Conservation (phyloP, 1,284 basidiomycete genomes). For the Sanghuangporus baumii region DNA sequence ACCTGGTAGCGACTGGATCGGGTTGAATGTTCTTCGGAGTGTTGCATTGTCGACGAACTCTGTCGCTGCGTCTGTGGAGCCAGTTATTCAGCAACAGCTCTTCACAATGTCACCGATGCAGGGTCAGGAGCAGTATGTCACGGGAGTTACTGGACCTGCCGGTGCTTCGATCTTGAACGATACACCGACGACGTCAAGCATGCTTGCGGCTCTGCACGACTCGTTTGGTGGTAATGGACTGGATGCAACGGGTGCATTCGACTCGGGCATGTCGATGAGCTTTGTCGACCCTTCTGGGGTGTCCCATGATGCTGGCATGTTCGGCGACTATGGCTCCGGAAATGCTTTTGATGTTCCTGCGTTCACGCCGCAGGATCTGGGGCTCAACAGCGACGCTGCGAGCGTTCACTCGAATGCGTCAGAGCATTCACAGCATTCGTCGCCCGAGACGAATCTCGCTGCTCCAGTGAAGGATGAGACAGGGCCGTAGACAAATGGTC, state of each 20-base stretch:
- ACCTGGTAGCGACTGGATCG: slow-evolving; percentile 74
- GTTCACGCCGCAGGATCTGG: slow-evolving; percentile 61
- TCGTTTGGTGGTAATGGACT: slow-evolving; percentile 56
- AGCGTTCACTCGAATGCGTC: slow-evolving; percentile 14
- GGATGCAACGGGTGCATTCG: slow-evolving; percentile 49
- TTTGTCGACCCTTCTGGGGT: slow-evolving; percentile 41
- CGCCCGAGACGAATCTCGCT: slow-evolving; percentile 14
- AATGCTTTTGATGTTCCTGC: slow-evolving; percentile 61
- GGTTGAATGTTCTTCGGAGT: slow-evolving; percentile 77
- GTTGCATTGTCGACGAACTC: slow-evolving; percentile 85
- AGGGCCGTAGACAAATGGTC: slow-evolving; percentile 18
- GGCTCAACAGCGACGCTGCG: slow-evolving; percentile 40
- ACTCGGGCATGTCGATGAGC: slow-evolving; percentile 55
- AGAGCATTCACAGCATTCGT: slow-evolving; percentile 26
- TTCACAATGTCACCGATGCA: slow-evolving; percentile 76
- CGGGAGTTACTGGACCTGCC: slow-evolving; percentile 40
- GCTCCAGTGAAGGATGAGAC: slow-evolving; percentile 44
- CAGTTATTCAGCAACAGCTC: slow-evolving; percentile 82
- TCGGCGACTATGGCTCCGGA: slow-evolving; percentile 41
- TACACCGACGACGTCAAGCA: slow-evolving; percentile 80
- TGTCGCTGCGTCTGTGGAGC: slow-evolving; percentile 83
- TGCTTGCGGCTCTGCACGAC: slow-evolving; percentile 78
- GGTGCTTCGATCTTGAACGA: slow-evolving; percentile 47
- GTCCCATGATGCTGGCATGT: slow-evolving; percentile 53
- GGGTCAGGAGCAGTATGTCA: slow-evolving; percentile 70